Evolutionary conservation across 352 stramenopile genomes (phyloP).

Genomic region (Hyaloperonospora arabidopsidis): DNA sequence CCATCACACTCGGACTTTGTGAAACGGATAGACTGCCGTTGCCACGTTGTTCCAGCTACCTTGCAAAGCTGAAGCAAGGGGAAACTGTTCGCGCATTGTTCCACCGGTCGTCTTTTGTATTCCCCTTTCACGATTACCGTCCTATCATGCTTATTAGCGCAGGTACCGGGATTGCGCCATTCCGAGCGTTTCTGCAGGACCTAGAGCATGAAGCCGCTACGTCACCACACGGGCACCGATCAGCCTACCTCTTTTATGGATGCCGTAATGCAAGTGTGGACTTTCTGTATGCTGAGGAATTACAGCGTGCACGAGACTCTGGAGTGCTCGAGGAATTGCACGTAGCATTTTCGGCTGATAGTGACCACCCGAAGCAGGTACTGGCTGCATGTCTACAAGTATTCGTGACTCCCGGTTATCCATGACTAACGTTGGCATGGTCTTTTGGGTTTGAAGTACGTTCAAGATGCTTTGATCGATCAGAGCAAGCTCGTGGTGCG

Average conservation of each 20-base stretch:
- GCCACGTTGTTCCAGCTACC: conserved; percentile 71
- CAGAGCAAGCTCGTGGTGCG: conserved; percentile 45
- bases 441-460: conserved; percentile 37
- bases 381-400: conserved; percentile 7
- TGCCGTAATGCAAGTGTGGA: conserved; percentile 53
- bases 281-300: conserved; percentile 65
- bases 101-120: conserved; percentile 71
- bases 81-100: conserved; percentile 55
- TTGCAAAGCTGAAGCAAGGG: conserved; percentile 40
- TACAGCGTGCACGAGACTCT: conserved; percentile 30
- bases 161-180: conserved; percentile 76
- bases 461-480: conserved; percentile 57
- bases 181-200: conserved; percentile 73
- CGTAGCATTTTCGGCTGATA: conserved; percentile 52
- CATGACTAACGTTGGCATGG: conserved; percentile 1
- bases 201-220: conserved; percentile 46
- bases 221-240: conserved; percentile 19
- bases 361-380: conserved; percentile 35
- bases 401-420: no score
- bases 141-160: conserved; percentile 73
- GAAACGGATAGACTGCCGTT: conserved; percentile 41
- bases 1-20: conserved; percentile 66
- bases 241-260: conserved; percentile 72
- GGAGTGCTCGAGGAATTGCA: conserved; percentile 47
- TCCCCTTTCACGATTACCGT: conserved; percentile 45